Percentiles rank a stretch among this genome's conserved stretches.
phyloP scores from a whole-genome alignment of 2,329 filamentous ascomycete species.

The Aspergillus carbonarius region DNA sequence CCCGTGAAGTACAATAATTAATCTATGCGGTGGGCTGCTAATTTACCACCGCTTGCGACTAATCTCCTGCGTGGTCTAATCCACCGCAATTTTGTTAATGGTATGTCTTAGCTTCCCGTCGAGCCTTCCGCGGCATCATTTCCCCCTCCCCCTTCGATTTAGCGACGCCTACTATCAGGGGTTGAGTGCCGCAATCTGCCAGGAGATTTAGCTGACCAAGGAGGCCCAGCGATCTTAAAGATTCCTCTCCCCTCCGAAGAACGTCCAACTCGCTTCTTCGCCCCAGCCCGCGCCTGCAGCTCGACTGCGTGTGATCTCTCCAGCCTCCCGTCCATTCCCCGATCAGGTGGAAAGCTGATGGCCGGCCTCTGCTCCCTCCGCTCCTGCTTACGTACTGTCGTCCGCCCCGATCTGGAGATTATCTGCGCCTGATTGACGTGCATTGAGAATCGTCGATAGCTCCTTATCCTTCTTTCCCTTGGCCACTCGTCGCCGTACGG shows the following conservation, averaged over 20 bases:
- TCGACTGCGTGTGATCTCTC: neutral
- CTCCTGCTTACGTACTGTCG: conserved; percentile 5
- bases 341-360: conserved; percentile 2
- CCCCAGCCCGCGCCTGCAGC: neutral
- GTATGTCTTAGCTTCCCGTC: conserved; percentile 11
- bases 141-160: conserved; percentile 8
- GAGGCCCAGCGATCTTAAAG: neutral
- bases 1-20: neutral
- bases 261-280: neutral
- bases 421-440: conserved; percentile 4
- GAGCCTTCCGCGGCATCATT: conserved; percentile 11
- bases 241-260: neutral
- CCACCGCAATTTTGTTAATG: conserved; percentile 4
- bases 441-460: neutral
- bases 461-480: neutral
- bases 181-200: conserved; percentile 4
- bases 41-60: neutral
- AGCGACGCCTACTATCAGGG: conserved; percentile 7
- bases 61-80: conserved; percentile 5
- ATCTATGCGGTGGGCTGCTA: conserved; percentile 5
- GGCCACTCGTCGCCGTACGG: neutral
- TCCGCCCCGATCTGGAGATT: conserved; percentile 3
- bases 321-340: conserved; percentile 2
- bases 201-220: conserved; percentile 4
- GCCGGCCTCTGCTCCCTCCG: neutral